These are phyloP conservation scores for Xylariaceae sp. DNA, from an alignment of 2,329 filamentous ascomycete species.

Conservation along the genomic window DNA sequence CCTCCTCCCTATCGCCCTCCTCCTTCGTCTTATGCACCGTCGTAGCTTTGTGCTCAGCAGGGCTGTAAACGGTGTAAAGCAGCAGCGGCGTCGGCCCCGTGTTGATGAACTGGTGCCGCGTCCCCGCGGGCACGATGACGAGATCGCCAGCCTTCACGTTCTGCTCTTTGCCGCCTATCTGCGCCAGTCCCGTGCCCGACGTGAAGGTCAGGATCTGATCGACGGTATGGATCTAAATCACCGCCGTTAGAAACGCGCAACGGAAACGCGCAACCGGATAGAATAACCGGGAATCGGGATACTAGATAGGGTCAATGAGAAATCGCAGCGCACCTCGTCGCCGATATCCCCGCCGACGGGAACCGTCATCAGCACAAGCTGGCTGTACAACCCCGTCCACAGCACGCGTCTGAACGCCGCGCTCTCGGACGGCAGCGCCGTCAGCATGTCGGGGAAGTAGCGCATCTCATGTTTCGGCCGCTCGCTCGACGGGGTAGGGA, in stretches of 20 bases:
- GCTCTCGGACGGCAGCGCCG: slow-evolving; percentile 49
- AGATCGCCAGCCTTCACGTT: slow-evolving; percentile 38
- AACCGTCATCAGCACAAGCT: slow-evolving; percentile 62
- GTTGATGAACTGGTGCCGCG: slow-evolving; percentile 63
- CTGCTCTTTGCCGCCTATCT: slow-evolving; percentile 56
- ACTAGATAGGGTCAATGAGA: no score
- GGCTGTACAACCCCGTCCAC: slow-evolving; percentile 59
- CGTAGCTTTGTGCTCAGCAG: slow-evolving; percentile 57
- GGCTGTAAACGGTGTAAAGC: slow-evolving; percentile 59
- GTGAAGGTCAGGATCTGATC: slow-evolving; percentile 64
- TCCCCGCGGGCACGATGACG: slow-evolving; percentile 56
- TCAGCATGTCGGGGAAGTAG: slow-evolving; percentile 56
- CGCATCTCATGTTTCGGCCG: slow-evolving; percentile 52
- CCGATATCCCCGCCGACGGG: slow-evolving; percentile 61
- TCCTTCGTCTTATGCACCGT: slow-evolving; percentile 61
- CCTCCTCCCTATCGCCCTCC: slow-evolving; percentile 58
- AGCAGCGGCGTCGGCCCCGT: slow-evolving; percentile 56
- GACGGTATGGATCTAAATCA: slow-evolving; percentile 47
- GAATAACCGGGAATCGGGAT: not conserved
- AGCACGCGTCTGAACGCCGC: slow-evolving; percentile 58
- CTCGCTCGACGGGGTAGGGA: slow-evolving; percentile 34
- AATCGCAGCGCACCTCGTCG: slow-evolving; percentile 48
- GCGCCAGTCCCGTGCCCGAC: slow-evolving; percentile 53
- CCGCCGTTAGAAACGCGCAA: not conserved
- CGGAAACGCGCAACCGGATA: not conserved